Base-by-base conservation (phyloP, 192 early-diverging fungal genomes). In the Entophlyctis luteolus region DNA sequence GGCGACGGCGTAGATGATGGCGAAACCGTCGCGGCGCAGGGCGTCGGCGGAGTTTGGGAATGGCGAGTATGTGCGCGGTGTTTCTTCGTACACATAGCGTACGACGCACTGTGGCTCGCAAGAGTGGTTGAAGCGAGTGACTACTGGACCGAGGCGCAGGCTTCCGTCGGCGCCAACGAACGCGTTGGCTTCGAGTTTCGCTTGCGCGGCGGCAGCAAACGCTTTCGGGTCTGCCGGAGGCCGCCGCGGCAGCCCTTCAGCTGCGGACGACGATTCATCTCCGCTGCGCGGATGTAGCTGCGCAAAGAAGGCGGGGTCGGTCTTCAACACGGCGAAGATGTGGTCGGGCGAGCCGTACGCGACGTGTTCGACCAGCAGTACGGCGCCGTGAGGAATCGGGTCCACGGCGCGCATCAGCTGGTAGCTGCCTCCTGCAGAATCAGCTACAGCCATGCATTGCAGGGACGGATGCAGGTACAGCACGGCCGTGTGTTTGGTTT, bases 61-160 rank as follows among this genome's bases (percentile, higher is more conserved):
- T n/a, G n/a, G n/a, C n/a, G n/a, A n/a, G 33, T 34, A 57, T 16
- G 31, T 35, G 34, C 20, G 36, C 36, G 23, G 25, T 14, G 50
- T 8, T 10, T 42, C 10, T 42, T 59, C 57, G 35, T 49, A 49
- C 47, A 34, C 42, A 23, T 49, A 63, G 31, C 60, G 42, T 14
- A 66, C 63, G 34, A 18, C 28, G 16, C 22, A 14, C 29, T 66
- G 23, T 25, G 63, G 63, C n/a, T 52, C 50, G 63, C 63, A 66
- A 16, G 18, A 3, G 50, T 66, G 63, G 34, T 66, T 66, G 63
- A 66, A 66, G 10, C 63, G 63, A 2, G 63, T 66, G 48, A 54
- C 63, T 16, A 25, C 20, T 12, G 63, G 63, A 39, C 63, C 63
- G 4, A 66, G 27, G 4, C 63, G 48, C 48, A 55, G 29, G 33